These are phyloP conservation scores for Fusarium camptoceras DNA, from an alignment of 2,329 filamentous ascomycete genomes.

Conservation along the genomic window DNA sequence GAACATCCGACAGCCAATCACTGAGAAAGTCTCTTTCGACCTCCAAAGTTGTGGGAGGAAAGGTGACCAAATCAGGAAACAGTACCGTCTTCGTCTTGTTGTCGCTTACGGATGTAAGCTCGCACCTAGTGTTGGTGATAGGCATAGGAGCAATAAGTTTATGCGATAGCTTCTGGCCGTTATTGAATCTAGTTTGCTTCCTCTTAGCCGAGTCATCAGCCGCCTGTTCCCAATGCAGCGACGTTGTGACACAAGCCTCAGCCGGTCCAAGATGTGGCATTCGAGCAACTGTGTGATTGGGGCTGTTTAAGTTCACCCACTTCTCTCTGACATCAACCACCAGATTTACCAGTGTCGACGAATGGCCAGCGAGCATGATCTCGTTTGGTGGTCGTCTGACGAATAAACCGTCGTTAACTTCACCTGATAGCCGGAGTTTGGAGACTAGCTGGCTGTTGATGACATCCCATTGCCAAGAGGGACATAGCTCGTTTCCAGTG, in stretches of 20 bases:
- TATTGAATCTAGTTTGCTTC: slow-evolving; percentile 24
- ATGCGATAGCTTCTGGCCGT: slow-evolving; percentile 29
- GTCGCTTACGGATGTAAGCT: slow-evolving; percentile 21
- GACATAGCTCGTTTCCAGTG: slow-evolving; percentile 30
- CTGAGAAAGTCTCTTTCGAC: slow-evolving; percentile 12
- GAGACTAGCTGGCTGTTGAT: slow-evolving; percentile 35
- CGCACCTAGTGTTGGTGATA: slow-evolving; percentile 32
- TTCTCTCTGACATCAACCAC: slow-evolving; percentile 33
- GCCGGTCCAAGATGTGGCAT: slow-evolving; percentile 37
- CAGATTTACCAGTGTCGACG: slow-evolving; percentile 21
- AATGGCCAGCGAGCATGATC: slow-evolving; percentile 23
- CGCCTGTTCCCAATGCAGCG: slow-evolving; percentile 38
- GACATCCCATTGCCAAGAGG: slow-evolving; percentile 41
- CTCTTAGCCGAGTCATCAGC: slow-evolving; percentile 22
- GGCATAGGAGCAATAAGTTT: slow-evolving; percentile 25
- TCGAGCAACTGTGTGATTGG: slow-evolving; percentile 34
- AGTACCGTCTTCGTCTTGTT: neutral
- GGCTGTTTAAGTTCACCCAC: slow-evolving; percentile 28
- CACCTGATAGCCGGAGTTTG: slow-evolving; percentile 25
- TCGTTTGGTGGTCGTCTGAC: slow-evolving; percentile 26
- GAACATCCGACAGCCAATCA: slow-evolving; percentile 13
- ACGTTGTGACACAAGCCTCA: slow-evolving; percentile 32
- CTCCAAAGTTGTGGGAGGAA: slow-evolving; percentile 16
- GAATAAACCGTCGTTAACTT: slow-evolving; percentile 28
- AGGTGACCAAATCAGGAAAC: slow-evolving; percentile 32